phyloP scores from a whole-genome alignment of 2,329 filamentous ascomycete genomes.

The Truncatella angustata region DNA sequence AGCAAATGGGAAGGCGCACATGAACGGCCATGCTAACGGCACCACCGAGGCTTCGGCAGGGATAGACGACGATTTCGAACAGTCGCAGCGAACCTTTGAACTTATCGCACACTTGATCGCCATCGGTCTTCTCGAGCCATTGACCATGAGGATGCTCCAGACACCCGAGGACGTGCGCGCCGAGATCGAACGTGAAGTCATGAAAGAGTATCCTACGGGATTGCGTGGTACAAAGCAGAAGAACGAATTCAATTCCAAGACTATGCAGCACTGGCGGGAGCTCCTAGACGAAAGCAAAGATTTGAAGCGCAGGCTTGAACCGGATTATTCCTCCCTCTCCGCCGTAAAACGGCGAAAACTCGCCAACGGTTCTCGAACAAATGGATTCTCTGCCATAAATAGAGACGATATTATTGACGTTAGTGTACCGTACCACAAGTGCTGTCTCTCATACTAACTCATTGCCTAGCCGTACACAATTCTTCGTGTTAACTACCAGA shows the following conservation, averaged over 20 bases:
- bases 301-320: constrained; percentile 24
- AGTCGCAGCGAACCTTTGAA: constrained; percentile 45
- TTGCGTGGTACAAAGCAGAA: constrained; percentile 66
- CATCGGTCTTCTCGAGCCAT: constrained; percentile 66
- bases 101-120: constrained; percentile 56
- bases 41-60: constrained; percentile 29
- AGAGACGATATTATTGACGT: constrained; percentile 8
- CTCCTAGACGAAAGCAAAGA: constrained; percentile 20
- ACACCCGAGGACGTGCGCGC: constrained; percentile 59
- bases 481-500: constrained; percentile 80
- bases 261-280: constrained; percentile 22
- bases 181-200: constrained; percentile 63
- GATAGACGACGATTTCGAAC: constrained; percentile 13
- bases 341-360: constrained; percentile 54
- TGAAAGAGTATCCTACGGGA: constrained; percentile 51
- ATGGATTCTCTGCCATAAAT: constrained; percentile 27
- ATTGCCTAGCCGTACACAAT: constrained; percentile 63
- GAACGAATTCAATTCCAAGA: constrained; percentile 49
- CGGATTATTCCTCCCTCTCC: constrained; percentile 7
- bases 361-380: constrained; percentile 41
- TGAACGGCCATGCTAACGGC: constrained; percentile 31
- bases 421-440: not conserved
- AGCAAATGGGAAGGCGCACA: constrained; percentile 24
- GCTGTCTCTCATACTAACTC: constrained; percentile 18
- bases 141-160: constrained; percentile 55